Evolutionary conservation across 208 protist species (phyloP).

Genomic region (Herpetomonas samuelpessoai): DNA sequence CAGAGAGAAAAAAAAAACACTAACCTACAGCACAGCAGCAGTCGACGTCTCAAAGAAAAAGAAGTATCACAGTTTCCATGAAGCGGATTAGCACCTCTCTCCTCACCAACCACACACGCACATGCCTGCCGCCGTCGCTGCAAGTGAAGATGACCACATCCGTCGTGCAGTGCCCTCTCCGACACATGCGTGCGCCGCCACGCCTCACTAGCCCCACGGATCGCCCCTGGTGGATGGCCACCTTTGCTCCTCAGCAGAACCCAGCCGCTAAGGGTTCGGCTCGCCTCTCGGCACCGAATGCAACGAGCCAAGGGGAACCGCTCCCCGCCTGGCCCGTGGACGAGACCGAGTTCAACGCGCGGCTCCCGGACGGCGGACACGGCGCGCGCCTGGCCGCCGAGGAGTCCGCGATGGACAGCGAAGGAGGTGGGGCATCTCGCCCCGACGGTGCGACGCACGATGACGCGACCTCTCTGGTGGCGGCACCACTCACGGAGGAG

Average conservation of each 20-base stretch:
- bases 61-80: no score
- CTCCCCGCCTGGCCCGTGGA: conserved; percentile 71
- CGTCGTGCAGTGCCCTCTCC: no score
- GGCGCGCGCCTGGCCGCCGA: conserved; percentile 27
- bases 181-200: background rate
- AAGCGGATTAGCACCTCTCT: no score
- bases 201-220: background rate
- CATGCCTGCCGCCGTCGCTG: no score
- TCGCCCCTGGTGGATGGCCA: background rate
- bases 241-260: no score
- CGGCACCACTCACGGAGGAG: conserved; percentile 3
- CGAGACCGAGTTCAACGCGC: conserved; percentile 66
- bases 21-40: no score
- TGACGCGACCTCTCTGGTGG: conserved; percentile 1
- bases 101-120: no score
- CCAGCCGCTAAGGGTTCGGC: no score
- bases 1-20: no score
- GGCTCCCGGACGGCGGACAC: conserved; percentile 42
- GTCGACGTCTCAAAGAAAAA: no score
- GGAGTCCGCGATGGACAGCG: background rate
- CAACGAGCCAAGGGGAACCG: conserved; percentile 1
- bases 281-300: no score
- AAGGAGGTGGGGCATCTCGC: background rate
- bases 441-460: background rate
- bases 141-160: no score